phyloP scores from a whole-genome alignment of 2,329 filamentous ascomycete genomes.

The Talaromyces sp. region DNA sequence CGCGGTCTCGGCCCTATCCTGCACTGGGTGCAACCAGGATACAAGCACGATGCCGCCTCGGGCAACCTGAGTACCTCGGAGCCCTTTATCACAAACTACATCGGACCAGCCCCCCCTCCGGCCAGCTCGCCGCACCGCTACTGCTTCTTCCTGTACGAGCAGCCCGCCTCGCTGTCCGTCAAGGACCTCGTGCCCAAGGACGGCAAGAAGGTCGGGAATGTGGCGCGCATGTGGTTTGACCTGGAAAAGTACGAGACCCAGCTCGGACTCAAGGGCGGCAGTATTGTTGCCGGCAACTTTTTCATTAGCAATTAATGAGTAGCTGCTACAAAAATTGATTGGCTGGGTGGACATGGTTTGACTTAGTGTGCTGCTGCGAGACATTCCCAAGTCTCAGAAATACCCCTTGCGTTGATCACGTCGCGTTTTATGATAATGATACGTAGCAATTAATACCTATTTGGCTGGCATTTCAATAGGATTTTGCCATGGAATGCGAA shows the following conservation, averaged over 20 bases:
- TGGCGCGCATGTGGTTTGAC: constrained; percentile 11
- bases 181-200: constrained; percentile 1
- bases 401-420: neutral
- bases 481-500: neutral
- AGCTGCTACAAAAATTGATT: neutral
- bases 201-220: constrained; percentile 11
- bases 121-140: constrained; percentile 10
- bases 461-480: neutral
- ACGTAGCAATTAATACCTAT: neutral
- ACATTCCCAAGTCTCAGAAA: neutral
- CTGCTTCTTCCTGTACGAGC: constrained; percentile 11
- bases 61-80: constrained; percentile 1
- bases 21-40: constrained; percentile 44
- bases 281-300: constrained; percentile 9
- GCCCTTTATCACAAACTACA: constrained; percentile 9
- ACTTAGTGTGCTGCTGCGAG: neutral
- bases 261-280: constrained; percentile 3
- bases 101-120: constrained; percentile 9
- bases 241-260: constrained; percentile 10
- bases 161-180: constrained; percentile 4
- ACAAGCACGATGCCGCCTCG: constrained; percentile 15
- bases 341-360: neutral
- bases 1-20: constrained; percentile 41
- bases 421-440: neutral
- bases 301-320: constrained; percentile 8